Base-by-base conservation (phyloP, 1,284 basidiomycete species). In the Ceratobasidium papillatum region DNA sequence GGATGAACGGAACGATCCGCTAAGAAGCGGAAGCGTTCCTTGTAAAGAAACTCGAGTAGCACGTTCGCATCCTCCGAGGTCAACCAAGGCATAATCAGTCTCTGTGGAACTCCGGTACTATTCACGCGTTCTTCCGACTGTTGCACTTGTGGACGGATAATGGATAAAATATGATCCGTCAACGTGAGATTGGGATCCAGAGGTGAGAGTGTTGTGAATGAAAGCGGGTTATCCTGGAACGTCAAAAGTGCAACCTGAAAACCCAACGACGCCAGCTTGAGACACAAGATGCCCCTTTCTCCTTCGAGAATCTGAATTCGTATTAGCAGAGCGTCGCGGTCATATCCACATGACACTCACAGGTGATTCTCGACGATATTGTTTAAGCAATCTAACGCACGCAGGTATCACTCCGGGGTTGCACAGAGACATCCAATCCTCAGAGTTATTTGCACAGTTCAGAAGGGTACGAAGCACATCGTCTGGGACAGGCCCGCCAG, bases 381-480 rank as follows among this genome's bases (percentile, higher is more conserved):
- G 9, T 32, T 54, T 32, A 5, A 54, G 27, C 30, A 54, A 30
- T 32, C 27, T 27, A 8, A 32, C 52, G 30, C 25, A 32, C 52
- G 52, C 22, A 54, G 27, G 22, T 54, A 54, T 30, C 25, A 54
- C 19, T 7, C 30, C 30, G 9, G 52, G 52, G 11, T 54, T 54
- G 22, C 52, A 27, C 52, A 54, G 27, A 30, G 52, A 54, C 52
- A 54, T 54, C 52, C 52, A 54, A 54, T 54, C 52, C 52, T 54
- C 52, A 11, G 52, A 54, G 52, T 19, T 54, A 19, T 32, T 32
- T 32, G 52, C 52, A 32, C 27, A 14, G 52, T 54, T 25, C 22
- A 54, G 9, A 11, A 54, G 9, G 11, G 19, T 32, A 8, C 27
- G 52, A 54, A 54, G 52, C 4, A 30, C 52, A 32, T 19, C 27